Evolutionary conservation across 2,329 filamentous ascomycete species (phyloP), one percentile per base, ranked within the genome.

Genomic region (Fusarium multiceps): DNA sequence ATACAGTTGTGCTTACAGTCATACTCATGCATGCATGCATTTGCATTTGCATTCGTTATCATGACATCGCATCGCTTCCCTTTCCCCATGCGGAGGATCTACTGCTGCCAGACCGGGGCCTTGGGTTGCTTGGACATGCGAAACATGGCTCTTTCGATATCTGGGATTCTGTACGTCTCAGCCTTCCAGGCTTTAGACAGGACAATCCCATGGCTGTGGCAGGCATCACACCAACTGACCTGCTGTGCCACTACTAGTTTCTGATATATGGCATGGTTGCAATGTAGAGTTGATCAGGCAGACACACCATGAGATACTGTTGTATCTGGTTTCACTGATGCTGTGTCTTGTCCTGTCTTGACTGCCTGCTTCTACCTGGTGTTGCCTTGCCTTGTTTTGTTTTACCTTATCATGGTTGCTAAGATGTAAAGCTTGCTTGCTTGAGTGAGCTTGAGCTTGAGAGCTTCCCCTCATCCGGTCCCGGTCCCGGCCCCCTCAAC

Each of bases 51-150:
- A 51, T 34, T 42, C 45, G n/a, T 45, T 51, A 47, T 67, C 66
- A 66, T 58, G 23, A 25, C 25, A 41, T 62, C 50, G 16, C 14
- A 32, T 14, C 63, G 68, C 55, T 63, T 68, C 59, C 55, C 37
- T 56, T 70, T 71, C 63, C 67, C 42, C 64, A 68, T 71, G 28
- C 7, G 43, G 63, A 69, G 23, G 60, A 69, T 66, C 46, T 69
- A 51, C 63, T 66, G 43, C 49, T 63, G 43, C 54, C 43, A 66
- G 46, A 41, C 45, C 55, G 46, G 42, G 57, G 37, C 53, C 49
- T 59, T 48, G 49, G 54, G 20, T 54, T 34, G 40, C 37, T 32
- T 16, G 28, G 21, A 28, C 58, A 58, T 56, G 46, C 62, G 63
- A 68, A 64, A 71, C 63, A 56, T 50, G 30, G 45, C 37, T 50